Evolutionary conservation across 2,329 filamentous ascomycete genomes (phyloP).

Genomic region (Colletotrichum sansevieriae): DNA sequence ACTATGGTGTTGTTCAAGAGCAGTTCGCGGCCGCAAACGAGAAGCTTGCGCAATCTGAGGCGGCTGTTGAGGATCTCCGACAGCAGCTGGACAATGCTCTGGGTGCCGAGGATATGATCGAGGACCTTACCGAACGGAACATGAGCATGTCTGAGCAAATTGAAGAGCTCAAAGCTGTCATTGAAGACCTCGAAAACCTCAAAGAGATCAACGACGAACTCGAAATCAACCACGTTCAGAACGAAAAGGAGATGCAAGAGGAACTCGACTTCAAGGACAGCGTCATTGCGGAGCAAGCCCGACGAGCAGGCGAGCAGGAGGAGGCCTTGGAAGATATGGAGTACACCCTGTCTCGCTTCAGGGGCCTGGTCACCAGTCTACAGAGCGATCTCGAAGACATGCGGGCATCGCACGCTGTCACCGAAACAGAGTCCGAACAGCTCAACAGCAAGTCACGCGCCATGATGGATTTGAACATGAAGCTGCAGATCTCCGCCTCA

Average conservation of each 20-base stretch:
- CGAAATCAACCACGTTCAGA: conserved; percentile 91
- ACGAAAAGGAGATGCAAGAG: conserved; percentile 93
- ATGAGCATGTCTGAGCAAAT: conserved; percentile 86
- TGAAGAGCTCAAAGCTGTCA: conserved; percentile 82
- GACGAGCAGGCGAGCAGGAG: conserved; percentile 81
- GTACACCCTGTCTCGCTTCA: conserved; percentile 89
- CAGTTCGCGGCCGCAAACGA: conserved; percentile 79
- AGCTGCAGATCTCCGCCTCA: conserved; percentile 88
- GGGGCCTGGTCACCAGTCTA: conserved; percentile 86
- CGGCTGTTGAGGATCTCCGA: conserved; percentile 84
- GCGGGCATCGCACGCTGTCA: conserved; percentile 90
- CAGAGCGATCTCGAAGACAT: conserved; percentile 93
- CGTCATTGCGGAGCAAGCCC: conserved; percentile 84
- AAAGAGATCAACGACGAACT: conserved; percentile 96
- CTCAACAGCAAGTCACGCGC: conserved; percentile 88
- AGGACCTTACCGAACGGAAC: conserved; percentile 90
- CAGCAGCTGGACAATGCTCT: conserved; percentile 92
- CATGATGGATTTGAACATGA: conserved; percentile 97
- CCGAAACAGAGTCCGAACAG: conserved; percentile 92
- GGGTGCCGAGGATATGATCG: conserved; percentile 93
- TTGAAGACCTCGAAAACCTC: conserved; percentile 89
- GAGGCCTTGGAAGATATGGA: conserved; percentile 87
- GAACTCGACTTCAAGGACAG: conserved; percentile 91
- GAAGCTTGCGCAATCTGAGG: conserved; percentile 79
- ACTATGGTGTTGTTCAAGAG: conserved; percentile 74